Conservation (phyloP, 176 grass and related monocot species). For the Triticum turgidum region DNA sequence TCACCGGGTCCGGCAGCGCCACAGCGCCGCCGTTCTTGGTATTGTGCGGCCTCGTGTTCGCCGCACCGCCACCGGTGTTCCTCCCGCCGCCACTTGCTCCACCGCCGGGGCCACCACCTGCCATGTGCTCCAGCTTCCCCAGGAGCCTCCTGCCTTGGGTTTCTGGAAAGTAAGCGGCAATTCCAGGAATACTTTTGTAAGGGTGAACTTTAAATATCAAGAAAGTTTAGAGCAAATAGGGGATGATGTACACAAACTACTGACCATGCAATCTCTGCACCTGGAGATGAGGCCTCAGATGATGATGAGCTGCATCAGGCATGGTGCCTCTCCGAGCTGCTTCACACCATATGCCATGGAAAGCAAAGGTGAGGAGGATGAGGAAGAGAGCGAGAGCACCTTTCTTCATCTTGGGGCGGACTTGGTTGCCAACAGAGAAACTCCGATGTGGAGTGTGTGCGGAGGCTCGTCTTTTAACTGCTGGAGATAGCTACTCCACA, state of each 20-base stretch:
- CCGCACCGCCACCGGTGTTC: slow-evolving; percentile 17
- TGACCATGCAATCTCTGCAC: neutral
- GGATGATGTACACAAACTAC: neutral
- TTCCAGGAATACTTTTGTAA: neutral
- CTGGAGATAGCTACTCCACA: neutral
- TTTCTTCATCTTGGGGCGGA: slow-evolving; percentile 43
- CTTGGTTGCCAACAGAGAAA: neutral
- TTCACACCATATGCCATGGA: slow-evolving; percentile 26
- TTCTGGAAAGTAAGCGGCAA: slow-evolving; percentile 1
- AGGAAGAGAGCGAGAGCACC: slow-evolving; percentile 15
- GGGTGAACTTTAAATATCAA: neutral
- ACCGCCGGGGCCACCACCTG: neutral
- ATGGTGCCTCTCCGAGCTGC: slow-evolving; percentile 11
- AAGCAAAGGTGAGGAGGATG: slow-evolving; percentile 26
- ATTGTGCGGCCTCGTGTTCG: slow-evolving; percentile 28
- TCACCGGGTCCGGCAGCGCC: neutral
- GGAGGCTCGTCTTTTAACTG: slow-evolving; percentile 37
- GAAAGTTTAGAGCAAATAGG: neutral
- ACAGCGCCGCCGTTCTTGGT: slow-evolving; percentile 19
- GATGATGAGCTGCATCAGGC: slow-evolving; percentile 2
- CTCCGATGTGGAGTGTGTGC: neutral
- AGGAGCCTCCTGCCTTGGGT: slow-evolving; percentile 4
- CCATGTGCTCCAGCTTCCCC: slow-evolving; percentile 19
- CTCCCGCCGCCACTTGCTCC: neutral
- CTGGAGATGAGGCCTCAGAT: slow-evolving; percentile 24